Conservation (phyloP, 148 eudicot genomes). For the Vaccinium myrtillus region DNA sequence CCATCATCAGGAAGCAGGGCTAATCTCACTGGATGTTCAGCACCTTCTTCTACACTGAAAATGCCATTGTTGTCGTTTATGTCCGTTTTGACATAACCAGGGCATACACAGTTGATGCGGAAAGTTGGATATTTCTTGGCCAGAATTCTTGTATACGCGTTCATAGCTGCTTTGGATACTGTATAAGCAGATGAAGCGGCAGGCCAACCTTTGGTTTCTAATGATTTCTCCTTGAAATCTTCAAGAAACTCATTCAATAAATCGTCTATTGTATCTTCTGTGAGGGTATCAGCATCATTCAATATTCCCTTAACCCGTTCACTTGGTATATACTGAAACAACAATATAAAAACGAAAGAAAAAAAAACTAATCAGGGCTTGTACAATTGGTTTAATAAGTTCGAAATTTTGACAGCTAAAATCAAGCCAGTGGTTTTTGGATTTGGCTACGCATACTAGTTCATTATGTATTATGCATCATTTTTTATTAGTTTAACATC, state of each 20-base stretch:
- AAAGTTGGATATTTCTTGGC: conserved; percentile 31
- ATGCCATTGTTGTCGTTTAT: conserved; percentile 23
- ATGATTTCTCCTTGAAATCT: conserved; percentile 19
- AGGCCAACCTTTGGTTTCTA: conserved; percentile 30
- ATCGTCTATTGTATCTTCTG: conserved; percentile 42
- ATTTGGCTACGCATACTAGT: background rate
- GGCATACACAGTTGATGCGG: conserved; percentile 40
- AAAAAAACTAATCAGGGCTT: background rate
- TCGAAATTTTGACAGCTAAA: background rate
- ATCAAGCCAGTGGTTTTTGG: background rate
- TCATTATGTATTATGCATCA: background rate
- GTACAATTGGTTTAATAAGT: background rate
- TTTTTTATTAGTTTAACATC: background rate
- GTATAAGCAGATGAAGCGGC: conserved; percentile 4
- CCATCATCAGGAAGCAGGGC: conserved; percentile 44
- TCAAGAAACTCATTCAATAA: conserved; percentile 34
- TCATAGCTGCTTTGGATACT: conserved; percentile 30
- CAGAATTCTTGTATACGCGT: conserved; percentile 31
- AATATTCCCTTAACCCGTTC: conserved; percentile 35
- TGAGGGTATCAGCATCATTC: conserved; percentile 34
- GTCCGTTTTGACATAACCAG: conserved; percentile 50
- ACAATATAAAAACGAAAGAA: background rate
- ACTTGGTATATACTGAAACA: conserved; percentile 19
- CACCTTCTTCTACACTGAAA: conserved; percentile 45
- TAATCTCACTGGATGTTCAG: conserved; percentile 33